Percentiles rank a stretch among this genome's conserved stretches.
These are phyloP conservation scores for Wickerhamiella galacta DNA, from an alignment of 805 yeast species.

Conservation along the genomic window DNA sequence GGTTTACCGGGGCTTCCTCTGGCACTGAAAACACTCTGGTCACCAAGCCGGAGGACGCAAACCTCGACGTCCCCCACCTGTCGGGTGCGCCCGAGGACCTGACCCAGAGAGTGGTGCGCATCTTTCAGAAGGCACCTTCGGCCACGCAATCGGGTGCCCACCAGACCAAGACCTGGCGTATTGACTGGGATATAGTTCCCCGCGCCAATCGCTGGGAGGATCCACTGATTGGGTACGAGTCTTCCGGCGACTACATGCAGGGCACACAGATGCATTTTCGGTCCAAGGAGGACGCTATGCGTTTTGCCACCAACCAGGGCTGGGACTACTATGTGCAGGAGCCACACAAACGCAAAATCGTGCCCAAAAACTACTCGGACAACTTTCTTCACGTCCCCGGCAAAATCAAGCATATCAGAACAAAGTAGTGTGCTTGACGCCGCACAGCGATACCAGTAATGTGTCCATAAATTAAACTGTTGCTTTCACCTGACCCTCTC, in stretches of 20 bases:
- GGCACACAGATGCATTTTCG: slow-evolving; percentile 61
- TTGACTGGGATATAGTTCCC: slow-evolving; percentile 70
- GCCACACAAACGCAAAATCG: slow-evolving; percentile 58
- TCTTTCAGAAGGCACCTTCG: slow-evolving; percentile 57
- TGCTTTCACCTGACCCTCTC: too few relatives aligned
- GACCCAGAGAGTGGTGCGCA: slow-evolving; percentile 49
- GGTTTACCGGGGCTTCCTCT: not conserved
- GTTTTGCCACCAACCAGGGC: slow-evolving; percentile 69
- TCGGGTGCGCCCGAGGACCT: slow-evolving; percentile 61
- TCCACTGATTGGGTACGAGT: slow-evolving; percentile 73
- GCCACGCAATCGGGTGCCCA: slow-evolving; percentile 61
- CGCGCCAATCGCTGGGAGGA: slow-evolving; percentile 80
- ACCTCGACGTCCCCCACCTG: not conserved
- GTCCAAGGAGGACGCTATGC: slow-evolving; percentile 57
- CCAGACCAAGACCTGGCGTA: slow-evolving; percentile 38
- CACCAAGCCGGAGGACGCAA: not conserved
- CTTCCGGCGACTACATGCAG: slow-evolving; percentile 63
- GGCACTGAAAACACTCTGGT: slow-evolving; percentile 1
- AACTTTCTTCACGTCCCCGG: slow-evolving; percentile 56
- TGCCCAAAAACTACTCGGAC: slow-evolving; percentile 55
- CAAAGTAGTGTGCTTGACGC: too few relatives aligned
- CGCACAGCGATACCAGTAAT: too few relatives aligned
- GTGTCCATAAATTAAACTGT: too few relatives aligned
- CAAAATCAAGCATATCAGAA: slow-evolving; percentile 64
- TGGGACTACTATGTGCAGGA: slow-evolving; percentile 74